Percentiles rank a stretch among this genome's conserved stretches.
Conservation (phyloP, 208 protist species). For the Acanthamoeba sp. region DNA sequence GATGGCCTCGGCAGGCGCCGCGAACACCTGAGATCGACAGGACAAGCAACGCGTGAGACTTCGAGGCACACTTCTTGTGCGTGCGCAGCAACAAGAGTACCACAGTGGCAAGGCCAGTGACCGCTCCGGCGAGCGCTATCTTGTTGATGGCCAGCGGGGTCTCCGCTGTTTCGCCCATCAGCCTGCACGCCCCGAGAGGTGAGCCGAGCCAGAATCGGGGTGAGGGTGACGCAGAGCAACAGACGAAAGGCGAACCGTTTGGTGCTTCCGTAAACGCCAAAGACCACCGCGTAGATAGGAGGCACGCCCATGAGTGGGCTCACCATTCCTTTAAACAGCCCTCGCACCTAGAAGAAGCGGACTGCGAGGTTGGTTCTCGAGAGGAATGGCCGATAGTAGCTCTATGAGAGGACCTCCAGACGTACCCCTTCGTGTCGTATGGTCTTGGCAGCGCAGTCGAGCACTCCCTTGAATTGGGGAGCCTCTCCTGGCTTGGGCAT, state of each 20-base stretch:
- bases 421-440: constrained; percentile 54
- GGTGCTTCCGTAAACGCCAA: constrained; percentile 39
- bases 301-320: constrained; percentile 48
- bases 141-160: neutral
- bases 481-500: constrained; percentile 13
- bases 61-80: neutral
- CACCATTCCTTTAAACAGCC: constrained; percentile 61
- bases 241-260: neutral
- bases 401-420: neutral
- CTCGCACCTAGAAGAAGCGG: constrained; percentile 1
- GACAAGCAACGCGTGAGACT: neutral
- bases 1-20: constrained; percentile 35
- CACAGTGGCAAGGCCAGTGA: constrained; percentile 40
- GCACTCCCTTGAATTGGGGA: constrained; percentile 24
- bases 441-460: constrained; percentile 52
- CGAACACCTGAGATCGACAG: neutral
- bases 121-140: constrained; percentile 16
- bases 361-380: too few species aligned
- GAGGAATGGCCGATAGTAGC: too few species aligned
- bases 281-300: constrained; percentile 42
- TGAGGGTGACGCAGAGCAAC: neutral
- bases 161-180: neutral
- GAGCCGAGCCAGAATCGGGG: neutral
- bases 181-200: neutral
- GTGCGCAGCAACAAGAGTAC: neutral